phyloP scores from a whole-genome alignment of 2,329 filamentous ascomycete genomes.

The Diaporthe destruens region DNA sequence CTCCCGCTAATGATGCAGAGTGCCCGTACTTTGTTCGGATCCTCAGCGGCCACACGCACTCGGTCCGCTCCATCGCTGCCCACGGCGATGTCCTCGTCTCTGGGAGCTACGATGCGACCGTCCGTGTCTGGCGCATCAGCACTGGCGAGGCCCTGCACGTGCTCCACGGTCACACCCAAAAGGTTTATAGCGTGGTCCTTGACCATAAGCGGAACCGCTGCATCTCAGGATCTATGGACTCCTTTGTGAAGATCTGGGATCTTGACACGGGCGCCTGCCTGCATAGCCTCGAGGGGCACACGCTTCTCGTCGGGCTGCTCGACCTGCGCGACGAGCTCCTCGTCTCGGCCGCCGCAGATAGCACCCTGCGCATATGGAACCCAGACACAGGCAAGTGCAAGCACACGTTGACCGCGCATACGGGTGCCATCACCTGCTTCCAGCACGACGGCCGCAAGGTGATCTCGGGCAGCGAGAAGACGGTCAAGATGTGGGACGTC shows the following conservation, averaged over 20 bases:
- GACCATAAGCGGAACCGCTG: conserved; percentile 93
- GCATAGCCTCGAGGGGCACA: conserved; percentile 92
- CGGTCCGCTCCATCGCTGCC: conserved; percentile 94
- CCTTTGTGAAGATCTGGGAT: conserved; percentile 97
- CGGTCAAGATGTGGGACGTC: conserved; percentile 98
- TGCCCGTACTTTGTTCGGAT: conserved; percentile 96
- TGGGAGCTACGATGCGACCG: conserved; percentile 95
- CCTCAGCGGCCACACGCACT: conserved; percentile 88
- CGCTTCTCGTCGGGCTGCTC: conserved; percentile 89
- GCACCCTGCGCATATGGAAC: conserved; percentile 96
- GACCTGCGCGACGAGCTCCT: conserved; percentile 91
- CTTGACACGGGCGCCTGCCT: conserved; percentile 86
- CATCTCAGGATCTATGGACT: conserved; percentile 99
- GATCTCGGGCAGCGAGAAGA: conserved; percentile 94
- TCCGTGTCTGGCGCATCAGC: conserved; percentile 97
- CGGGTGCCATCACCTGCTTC: conserved; percentile 97
- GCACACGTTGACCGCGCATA: conserved; percentile 91
- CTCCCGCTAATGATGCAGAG: conserved; percentile 79
- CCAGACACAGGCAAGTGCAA: conserved; percentile 92
- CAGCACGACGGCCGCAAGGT: conserved; percentile 98
- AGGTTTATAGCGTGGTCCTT: conserved; percentile 97
- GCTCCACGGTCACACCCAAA: conserved; percentile 87
- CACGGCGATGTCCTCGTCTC: conserved; percentile 96
- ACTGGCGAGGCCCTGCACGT: conserved; percentile 90
- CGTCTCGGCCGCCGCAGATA: conserved; percentile 95